phyloP scores from a whole-genome alignment of 129 eudicot genomes.

The sunflower (Helianthus annuus) region HanXRQr2.0-SUNRISE NC_035443.2:176431441-176431940 shows the following conservation, averaged over 20 bases:
- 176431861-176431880: conserved; percentile 83
- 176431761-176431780: conserved; percentile 83
- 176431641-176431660: conserved; percentile 83
- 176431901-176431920: conserved; percentile 92
- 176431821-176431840: conserved; percentile 77
- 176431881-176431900: conserved; percentile 83
- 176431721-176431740: conserved; percentile 82
- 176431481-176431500: conserved; percentile 79
- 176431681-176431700: conserved; percentile 77
- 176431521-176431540: conserved; percentile 85
- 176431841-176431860: conserved; percentile 80
- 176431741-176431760: conserved; percentile 78
- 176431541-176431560: conserved; percentile 67
- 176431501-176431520: conserved; percentile 87
- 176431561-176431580: conserved; percentile 75
- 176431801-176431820: conserved; percentile 79
- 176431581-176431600: conserved; percentile 83
- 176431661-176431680: conserved; percentile 76
- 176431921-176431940: conserved; percentile 74
- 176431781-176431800: conserved; percentile 93
- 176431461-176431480: conserved; percentile 64
- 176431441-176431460: conserved; percentile 65
- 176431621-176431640: conserved; percentile 57
- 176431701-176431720: conserved; percentile 68
- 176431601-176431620: conserved; percentile 71